Evolutionary conservation across 768 basidiomycete species (phyloP), one percentile per base, ranked within the genome.

Genomic region (Amanita polypyramis): DNA sequence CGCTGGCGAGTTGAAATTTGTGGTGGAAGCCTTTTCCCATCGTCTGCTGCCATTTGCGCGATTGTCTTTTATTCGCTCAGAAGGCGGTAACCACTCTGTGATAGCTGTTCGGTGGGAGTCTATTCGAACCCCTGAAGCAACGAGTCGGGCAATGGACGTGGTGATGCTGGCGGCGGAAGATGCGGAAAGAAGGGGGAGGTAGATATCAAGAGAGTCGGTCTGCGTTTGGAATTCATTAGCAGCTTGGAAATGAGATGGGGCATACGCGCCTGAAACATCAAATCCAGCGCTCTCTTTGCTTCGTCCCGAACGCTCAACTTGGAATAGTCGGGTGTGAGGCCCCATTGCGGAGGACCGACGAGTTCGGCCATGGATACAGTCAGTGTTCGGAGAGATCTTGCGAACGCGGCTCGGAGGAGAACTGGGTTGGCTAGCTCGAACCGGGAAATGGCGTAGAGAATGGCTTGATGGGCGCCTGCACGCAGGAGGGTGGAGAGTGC

Each of bases 271-370:
- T 79, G 70, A 54, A 87, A 82, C 2, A 85, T 62, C 52, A 70
- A 70, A 25, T 77, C 73, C 9, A 87, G 62, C 0, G 82, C 77
- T 3, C 70, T 62, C 50, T 73, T 75, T 1, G 82, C 80, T 20
- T 80, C 75, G 12, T 61, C 59, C 12, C 70, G 63, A 3, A 76
- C 62, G 19, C 1, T 33, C n/a, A 15, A 7, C 3, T 63, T 60
- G 1, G 67, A 63, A 1, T 72, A 63, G 19, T 72, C 70, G 6
- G 72, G 68, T 4, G 65, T 51, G 6, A 89, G 66, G 1, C 82
- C 85, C 72, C 82, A 85, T 38, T 76, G 73, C 0, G 79, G 76
- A 0, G 85, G 84, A 0, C 85, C 85, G 0, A 83, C 74, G 1
- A 77, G 68, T 37, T 88, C 85, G 4, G 87, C 75, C 30, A 82